Evolutionary conservation across 495 filamentous ascomycete genomes (phyloP), one percentile per base, ranked within the genome.

Genomic region (Penicillium diatomitis): DNA sequence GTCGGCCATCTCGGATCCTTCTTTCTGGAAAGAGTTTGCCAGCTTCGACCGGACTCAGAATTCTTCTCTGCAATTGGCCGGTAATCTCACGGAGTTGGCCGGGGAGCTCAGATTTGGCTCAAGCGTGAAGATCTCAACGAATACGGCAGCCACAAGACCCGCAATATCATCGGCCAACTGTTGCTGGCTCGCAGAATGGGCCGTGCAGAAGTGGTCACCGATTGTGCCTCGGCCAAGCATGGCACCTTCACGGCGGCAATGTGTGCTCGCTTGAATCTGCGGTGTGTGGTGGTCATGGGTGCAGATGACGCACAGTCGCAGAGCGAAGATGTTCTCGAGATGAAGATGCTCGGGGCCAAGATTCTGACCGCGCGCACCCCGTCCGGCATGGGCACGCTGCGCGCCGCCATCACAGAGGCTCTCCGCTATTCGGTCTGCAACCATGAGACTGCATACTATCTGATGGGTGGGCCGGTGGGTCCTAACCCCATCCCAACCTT

Each of bases 61-160:
- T 2, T 64, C 62, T 4, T 60, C 58, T 11, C 55, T 67, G 11
- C 53, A 62, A 34, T 49, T 52, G 40, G 64, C 62, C 29, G 41
- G 48, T 27, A 64, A 60, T 40, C 50, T 67, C 35, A 65, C 60
- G 4, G 35, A 45, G 20, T 10, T 53, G 35, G 58, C 51, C 4
- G 56, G 52, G 64, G 62, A 8, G 64, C 64, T 10, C 62, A 53
- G 5, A 67, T 67, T 40, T 67, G 64, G 62, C 55, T 67, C 5
- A 67, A 67, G 46, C 54, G 64, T 9, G 62, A 67, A 38, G 62
- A 67, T 38, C 51, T 53, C 30, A 62, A 55, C 30, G 60, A 57
- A 10, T 64, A 61, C 29, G 62, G 60, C 38, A 65, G 52, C 46
- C 60, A 65, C 45, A 61, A 64, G 32, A 37, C 60, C 29, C 58